Evolutionary conservation across 257 asterid genomes (phyloP), one percentile per base, ranked within the genome.

Genomic region (Ligustrum vulgare): DNA sequence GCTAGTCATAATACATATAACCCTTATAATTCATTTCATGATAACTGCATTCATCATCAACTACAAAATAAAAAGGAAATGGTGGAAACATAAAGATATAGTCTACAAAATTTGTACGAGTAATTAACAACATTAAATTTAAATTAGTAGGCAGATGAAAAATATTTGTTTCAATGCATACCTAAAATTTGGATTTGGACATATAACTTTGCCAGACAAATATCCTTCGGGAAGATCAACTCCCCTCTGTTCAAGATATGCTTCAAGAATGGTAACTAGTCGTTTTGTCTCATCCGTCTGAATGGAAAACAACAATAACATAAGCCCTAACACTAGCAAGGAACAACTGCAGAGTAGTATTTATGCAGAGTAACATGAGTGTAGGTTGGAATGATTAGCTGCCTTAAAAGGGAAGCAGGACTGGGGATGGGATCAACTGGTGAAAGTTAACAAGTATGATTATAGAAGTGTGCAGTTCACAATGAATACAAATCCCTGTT

Each of bases 191-290:
- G 97, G 97, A 85, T 91, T 93, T 8, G 99, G 91, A 69, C 99
- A 95, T 78, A 95, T 86, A 82, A 95, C 93, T 85, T 90, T 93
- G 84, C 67, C 82, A 71, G 97, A 87, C 63, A 95, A 77, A 85
- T 82, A 93, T 71, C 94, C 97, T 81, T 90, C 93, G 0, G 94
- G 98, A 78, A 93, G 89, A 75, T 76, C 51, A 37, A 91, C 85
- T 70, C 96, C 99, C 85, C 99, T 93, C 80, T 82, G 97, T 79
- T 93, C 96, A 70, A 95, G 93, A 78, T 95, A 95, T 34, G 89
- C 93, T 83, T 91, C 96, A 72, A 95, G 97, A 67, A 91, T 76
- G 72, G 94, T 72, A 82, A 86, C 88, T 81, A 88, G 81, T 15
- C 80, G 87, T 75, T 89, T 90, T 72, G 89, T 80, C 77, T 90